Evolutionary conservation across 2,329 filamentous ascomycete genomes (phyloP).

Genomic region (Fusarium miscanthi): DNA sequence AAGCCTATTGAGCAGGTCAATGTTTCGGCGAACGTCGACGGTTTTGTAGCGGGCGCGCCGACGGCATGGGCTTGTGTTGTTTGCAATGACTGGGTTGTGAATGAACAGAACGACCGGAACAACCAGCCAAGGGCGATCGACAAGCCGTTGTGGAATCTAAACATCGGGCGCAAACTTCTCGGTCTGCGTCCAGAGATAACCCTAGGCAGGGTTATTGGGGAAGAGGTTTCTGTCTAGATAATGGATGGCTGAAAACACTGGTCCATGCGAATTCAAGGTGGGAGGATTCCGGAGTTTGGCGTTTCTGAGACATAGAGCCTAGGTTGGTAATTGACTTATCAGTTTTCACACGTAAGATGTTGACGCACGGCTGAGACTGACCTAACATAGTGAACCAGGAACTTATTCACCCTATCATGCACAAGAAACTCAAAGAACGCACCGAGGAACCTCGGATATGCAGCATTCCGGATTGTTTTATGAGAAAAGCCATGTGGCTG

Average conservation of each 20-base stretch:
- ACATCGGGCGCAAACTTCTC: conserved; percentile 4
- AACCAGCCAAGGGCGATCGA: conserved; percentile 35
- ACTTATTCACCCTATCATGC: conserved; percentile 3
- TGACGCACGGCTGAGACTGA: conserved; percentile 9
- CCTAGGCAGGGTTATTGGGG: not conserved
- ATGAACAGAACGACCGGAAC: conserved; percentile 35
- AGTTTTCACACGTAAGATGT: conserved; percentile 5
- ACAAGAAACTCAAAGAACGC: not conserved
- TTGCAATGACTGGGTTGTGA: conserved; percentile 49
- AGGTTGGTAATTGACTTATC: conserved; percentile 19
- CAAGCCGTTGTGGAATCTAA: conserved; percentile 31
- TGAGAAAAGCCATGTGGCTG: conserved; percentile 22
- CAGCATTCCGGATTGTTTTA: conserved; percentile 26
- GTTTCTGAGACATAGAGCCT: conserved; percentile 20
- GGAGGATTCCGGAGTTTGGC: conserved; percentile 19
- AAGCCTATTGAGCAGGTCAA: conserved; percentile 23
- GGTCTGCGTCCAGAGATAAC: conserved; percentile 1
- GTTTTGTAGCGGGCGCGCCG: conserved; percentile 11
- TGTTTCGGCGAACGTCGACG: conserved; percentile 28
- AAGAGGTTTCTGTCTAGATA: conserved; percentile 14
- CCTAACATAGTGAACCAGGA: not conserved
- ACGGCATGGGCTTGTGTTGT: conserved; percentile 50
- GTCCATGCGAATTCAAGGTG: not conserved
- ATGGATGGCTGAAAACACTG: not conserved
- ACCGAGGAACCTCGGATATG: not conserved